Percentiles rank a stretch among this genome's conserved stretches.
phyloP scores from a whole-genome alignment of 495 filamentous ascomycete genomes.

The Annulohypoxylon maeteangense region DNA sequence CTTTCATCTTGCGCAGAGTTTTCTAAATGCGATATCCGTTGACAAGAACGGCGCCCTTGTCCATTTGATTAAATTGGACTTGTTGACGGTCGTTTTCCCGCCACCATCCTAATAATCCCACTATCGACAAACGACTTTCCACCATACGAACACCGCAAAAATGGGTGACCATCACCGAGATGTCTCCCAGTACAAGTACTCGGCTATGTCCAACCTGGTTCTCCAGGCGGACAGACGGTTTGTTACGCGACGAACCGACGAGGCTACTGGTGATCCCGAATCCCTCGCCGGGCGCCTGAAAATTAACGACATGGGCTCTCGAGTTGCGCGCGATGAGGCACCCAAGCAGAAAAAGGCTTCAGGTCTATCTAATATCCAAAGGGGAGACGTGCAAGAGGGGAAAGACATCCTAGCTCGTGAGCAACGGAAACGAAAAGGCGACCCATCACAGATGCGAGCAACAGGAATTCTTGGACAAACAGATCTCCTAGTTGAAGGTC shows the following conservation, averaged over 20 bases:
- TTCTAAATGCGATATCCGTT: constrained; percentile 47
- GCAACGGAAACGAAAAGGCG: constrained; percentile 86
- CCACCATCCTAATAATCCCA: constrained; percentile 15
- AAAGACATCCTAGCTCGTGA: constrained; percentile 87
- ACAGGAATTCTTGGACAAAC: constrained; percentile 85
- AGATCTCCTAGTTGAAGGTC: constrained; percentile 87
- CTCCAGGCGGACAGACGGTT: constrained; percentile 99
- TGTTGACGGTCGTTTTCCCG: constrained; percentile 28
- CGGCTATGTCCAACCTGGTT: constrained; percentile 99
- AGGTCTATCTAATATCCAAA: constrained; percentile 73
- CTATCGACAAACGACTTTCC: constrained; percentile 17
- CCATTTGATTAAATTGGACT: constrained; percentile 48
- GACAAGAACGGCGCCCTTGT: constrained; percentile 42
- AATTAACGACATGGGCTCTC: constrained; percentile 92
- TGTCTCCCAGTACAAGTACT: constrained; percentile 99
- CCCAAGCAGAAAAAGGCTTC: constrained; percentile 80
- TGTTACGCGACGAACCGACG: constrained; percentile 88
- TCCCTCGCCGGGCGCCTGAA: constrained; percentile 93
- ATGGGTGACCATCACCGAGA: constrained; percentile 90
- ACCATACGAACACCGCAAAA: constrained; percentile 41
- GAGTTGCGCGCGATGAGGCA: constrained; percentile 79
- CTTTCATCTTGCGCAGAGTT: constrained; percentile 32
- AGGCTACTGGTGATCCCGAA: constrained; percentile 96
- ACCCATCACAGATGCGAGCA: constrained; percentile 75
- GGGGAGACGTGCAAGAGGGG: constrained; percentile 83